phyloP scores from a whole-genome alignment of 257 asterid species.

The Coffea canephora region DNA sequence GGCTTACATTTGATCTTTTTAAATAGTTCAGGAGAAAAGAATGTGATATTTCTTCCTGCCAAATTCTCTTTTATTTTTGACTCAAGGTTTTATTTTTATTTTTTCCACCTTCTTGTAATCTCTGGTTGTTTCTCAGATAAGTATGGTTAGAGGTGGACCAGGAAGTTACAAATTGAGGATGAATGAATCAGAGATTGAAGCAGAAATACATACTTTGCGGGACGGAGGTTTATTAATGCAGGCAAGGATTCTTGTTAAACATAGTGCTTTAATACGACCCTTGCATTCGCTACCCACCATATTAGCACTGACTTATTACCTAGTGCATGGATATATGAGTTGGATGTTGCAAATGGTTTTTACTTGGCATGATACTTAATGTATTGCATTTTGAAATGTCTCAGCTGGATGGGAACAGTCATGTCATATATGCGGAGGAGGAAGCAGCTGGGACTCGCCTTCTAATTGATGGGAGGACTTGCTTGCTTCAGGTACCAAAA shows the following conservation, averaged over 20 bases:
- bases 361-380: background rate
- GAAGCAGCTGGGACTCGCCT: constrained; percentile 99
- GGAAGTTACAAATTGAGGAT: constrained; percentile 86
- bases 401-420: constrained; percentile 97
- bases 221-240: constrained; percentile 98
- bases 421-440: constrained; percentile 93
- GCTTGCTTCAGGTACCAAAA: constrained; percentile 87
- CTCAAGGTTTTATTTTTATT: background rate
- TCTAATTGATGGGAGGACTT: constrained; percentile 97
- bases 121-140: constrained; percentile 21
- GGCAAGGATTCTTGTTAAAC: constrained; percentile 47
- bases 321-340: background rate
- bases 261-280: constrained; percentile 14
- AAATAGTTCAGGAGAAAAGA: background rate
- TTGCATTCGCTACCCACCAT: constrained; percentile 11
- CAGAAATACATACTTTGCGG: constrained; percentile 97
- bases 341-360: background rate
- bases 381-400: constrained; percentile 17
- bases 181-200: constrained; percentile 86
- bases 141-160: constrained; percentile 71
- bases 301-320: background rate
- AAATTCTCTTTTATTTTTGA: background rate
- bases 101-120: background rate
- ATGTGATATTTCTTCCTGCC: background rate
- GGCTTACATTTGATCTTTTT: background rate